These are phyloP conservation scores for Diplodia corticola DNA, from an alignment of 2,329 filamentous ascomycete species.

Conservation along the genomic window DNA sequence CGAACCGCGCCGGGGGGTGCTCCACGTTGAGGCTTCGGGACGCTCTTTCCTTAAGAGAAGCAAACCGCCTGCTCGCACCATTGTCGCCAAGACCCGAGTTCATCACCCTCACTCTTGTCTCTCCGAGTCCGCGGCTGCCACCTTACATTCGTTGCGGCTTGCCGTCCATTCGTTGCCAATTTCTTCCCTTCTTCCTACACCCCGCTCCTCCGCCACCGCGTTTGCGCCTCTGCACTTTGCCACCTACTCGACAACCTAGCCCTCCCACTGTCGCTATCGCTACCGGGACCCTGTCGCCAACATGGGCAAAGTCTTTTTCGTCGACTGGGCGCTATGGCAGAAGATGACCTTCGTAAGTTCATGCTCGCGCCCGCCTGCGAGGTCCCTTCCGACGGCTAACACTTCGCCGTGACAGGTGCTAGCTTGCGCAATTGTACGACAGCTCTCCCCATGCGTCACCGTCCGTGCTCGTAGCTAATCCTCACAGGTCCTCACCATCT, in stretches of 20 bases:
- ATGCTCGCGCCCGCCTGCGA: background rate
- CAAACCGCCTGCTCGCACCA: constrained; percentile 15
- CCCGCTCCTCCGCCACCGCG: background rate
- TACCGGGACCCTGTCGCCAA: background rate
- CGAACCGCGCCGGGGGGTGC: constrained; percentile 16
- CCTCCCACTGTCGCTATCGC: constrained; percentile 22
- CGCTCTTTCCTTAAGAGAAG: constrained; percentile 21
- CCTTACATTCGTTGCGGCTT: background rate
- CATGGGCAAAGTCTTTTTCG: constrained; percentile 45
- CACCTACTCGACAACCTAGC: background rate
- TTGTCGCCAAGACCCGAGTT: constrained; percentile 8
- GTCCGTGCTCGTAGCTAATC: constrained; percentile 31
- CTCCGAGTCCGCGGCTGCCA: background rate
- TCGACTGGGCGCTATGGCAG: constrained; percentile 76
- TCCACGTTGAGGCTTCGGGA: constrained; percentile 20
- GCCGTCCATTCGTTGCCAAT: constrained; percentile 10
- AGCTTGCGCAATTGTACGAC: constrained; percentile 63
- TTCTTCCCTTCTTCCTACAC: background rate
- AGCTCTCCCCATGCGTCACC: constrained; percentile 1
- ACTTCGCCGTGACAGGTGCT: constrained; percentile 59
- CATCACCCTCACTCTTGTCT: constrained; percentile 1
- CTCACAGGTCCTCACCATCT: constrained; percentile 62
- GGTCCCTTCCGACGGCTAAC: constrained; percentile 30
- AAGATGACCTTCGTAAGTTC: constrained; percentile 82
- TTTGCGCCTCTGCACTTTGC: background rate